These are phyloP conservation scores for Furcasterigmium furcatum DNA, from an alignment of 2,329 filamentous ascomycete species.

Conservation along the genomic window DNA sequence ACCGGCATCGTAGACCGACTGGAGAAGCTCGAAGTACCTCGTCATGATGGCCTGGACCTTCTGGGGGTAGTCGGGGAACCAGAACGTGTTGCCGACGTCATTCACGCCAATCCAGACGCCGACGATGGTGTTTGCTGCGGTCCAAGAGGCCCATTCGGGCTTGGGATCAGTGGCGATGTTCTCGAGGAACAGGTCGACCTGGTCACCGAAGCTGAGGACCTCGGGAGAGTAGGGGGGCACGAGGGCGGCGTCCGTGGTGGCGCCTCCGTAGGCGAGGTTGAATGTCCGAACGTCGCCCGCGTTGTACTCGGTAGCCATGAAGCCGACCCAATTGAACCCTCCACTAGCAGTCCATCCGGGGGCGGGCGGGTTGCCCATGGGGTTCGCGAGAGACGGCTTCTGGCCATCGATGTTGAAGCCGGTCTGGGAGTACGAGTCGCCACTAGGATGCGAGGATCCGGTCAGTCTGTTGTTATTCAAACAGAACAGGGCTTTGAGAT, in stretches of 20 bases:
- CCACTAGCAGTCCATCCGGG: constrained; percentile 44
- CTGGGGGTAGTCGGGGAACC: constrained; percentile 10
- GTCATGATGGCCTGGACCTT: constrained; percentile 29
- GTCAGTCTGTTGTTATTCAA: too few relatives aligned
- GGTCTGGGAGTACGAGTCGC: constrained; percentile 58
- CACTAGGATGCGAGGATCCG: constrained; percentile 28
- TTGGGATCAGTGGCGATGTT: constrained; percentile 20
- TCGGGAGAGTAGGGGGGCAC: constrained; percentile 43
- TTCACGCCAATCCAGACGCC: constrained; percentile 55
- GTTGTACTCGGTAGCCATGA: constrained; percentile 39
- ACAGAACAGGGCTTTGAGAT: too few relatives aligned
- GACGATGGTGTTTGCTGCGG: constrained; percentile 38
- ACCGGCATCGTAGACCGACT: constrained; percentile 39
- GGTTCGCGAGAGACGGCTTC: constrained; percentile 50
- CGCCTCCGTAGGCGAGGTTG: constrained; percentile 49
- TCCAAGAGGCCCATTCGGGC: constrained; percentile 36
- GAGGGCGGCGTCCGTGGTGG: constrained; percentile 44
- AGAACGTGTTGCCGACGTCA: constrained; percentile 49
- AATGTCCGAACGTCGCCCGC: constrained; percentile 37
- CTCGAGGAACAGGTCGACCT: constrained; percentile 38
- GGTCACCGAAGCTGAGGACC: constrained; percentile 48
- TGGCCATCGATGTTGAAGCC: constrained; percentile 47
- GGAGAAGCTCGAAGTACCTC: constrained; percentile 36
- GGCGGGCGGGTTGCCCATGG: constrained; percentile 57
- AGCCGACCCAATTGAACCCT: constrained; percentile 46